Percentiles rank a stretch among this genome's conserved stretches.
Evolutionary conservation across 1,284 basidiomycete species (phyloP).

Genomic region (Erythrobasidium hasegawianum): DNA sequence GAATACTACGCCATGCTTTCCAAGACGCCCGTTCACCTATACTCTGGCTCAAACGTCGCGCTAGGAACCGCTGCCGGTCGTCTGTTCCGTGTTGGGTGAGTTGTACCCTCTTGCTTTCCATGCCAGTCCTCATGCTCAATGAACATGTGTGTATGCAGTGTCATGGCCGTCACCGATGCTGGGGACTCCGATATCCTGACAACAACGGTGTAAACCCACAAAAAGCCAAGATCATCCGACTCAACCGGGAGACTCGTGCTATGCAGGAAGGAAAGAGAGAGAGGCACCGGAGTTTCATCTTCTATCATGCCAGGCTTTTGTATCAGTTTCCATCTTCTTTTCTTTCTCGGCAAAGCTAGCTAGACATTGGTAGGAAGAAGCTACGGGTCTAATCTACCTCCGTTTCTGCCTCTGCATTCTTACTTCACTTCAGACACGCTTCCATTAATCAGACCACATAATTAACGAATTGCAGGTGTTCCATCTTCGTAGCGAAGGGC

Average conservation of each 20-base stretch:
- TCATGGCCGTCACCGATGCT: conserved; percentile 94
- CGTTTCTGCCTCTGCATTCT: too few relatives aligned
- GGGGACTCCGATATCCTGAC: conserved; percentile 88
- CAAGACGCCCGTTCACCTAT: conserved; percentile 46
- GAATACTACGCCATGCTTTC: conserved; percentile 99
- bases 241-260: neutral
- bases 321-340: neutral
- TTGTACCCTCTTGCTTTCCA: neutral
- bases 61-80: conserved; percentile 98
- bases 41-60: conserved; percentile 83
- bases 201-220: conserved; percentile 49
- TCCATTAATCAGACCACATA: too few relatives aligned
- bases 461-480: too few relatives aligned
- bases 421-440: too few relatives aligned
- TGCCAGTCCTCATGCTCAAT: neutral
- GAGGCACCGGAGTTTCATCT: neutral
- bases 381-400: too few relatives aligned
- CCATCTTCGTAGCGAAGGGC: too few relatives aligned
- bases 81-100: conserved; percentile 88
- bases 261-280: neutral
- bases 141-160: conserved; percentile 54
- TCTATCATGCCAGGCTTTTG: neutral
- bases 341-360: too few relatives aligned
- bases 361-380: too few relatives aligned
- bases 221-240: neutral